Evolutionary conservation across 2,329 filamentous ascomycete genomes (phyloP).

Genomic region (Karstenula rhodostoma): DNA sequence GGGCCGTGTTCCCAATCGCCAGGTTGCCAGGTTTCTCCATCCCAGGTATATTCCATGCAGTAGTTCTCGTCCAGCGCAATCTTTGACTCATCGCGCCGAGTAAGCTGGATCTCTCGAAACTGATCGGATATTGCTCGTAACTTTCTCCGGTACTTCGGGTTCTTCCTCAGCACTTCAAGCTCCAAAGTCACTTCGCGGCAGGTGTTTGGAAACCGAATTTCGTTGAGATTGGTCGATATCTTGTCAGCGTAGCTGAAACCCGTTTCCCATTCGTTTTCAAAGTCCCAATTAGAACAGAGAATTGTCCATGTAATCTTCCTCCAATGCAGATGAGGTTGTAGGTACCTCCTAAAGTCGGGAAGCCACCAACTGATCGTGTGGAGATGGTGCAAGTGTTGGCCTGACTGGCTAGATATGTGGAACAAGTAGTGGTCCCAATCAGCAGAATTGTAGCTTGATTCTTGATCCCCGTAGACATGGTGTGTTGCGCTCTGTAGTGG

Average conservation of each 20-base stretch:
- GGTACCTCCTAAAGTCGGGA: slow-evolving; percentile 21
- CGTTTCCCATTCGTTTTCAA: slow-evolving; percentile 15
- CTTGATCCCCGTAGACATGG: slow-evolving; percentile 23
- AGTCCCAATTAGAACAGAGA: slow-evolving; percentile 21
- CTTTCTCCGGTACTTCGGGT: slow-evolving; percentile 9
- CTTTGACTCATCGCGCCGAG: slow-evolving; percentile 19
- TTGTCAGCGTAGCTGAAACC: slow-evolving; percentile 14
- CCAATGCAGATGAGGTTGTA: slow-evolving; percentile 30
- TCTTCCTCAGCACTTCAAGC: slow-evolving; percentile 28
- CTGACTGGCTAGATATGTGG: slow-evolving; percentile 29
- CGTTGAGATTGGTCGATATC: slow-evolving; percentile 8
- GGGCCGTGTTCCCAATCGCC: slow-evolving; percentile 17
- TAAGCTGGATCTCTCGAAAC: slow-evolving; percentile 17
- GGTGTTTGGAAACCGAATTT: slow-evolving; percentile 22
- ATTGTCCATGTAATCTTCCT: slow-evolving; percentile 36
- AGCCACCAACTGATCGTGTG: slow-evolving; percentile 23
- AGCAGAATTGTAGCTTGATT: slow-evolving; percentile 21
- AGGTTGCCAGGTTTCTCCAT: slow-evolving; percentile 19
- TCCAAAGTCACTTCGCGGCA: slow-evolving; percentile 38
- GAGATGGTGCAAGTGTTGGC: slow-evolving; percentile 31
- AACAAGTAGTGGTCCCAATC: slow-evolving; percentile 31
- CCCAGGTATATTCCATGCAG: slow-evolving; percentile 28
- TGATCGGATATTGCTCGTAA: slow-evolving; percentile 16
- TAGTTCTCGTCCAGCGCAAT: slow-evolving; percentile 21
- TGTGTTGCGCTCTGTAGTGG: slow-evolving; percentile 43